Percentiles rank a stretch among this genome's conserved stretches.
Evolutionary conservation across 1,139 yeast species (phyloP).

Genomic region (Scheffersomyces segobiensis): DNA sequence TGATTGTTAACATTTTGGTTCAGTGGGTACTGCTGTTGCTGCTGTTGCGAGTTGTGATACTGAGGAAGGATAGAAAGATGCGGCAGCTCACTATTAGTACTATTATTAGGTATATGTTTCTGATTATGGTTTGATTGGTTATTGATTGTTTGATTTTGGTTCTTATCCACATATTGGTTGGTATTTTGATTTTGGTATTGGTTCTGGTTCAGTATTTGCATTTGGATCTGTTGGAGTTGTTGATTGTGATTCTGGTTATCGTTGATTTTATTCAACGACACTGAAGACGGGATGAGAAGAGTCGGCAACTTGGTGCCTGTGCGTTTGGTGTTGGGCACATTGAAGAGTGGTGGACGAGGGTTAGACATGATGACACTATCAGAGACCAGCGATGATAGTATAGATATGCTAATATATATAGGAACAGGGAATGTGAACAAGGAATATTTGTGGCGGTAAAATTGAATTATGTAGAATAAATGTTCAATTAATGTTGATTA

Average conservation of each 20-base stretch:
- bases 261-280: conserved; percentile 10
- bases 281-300: conserved; percentile 27
- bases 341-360: conserved; percentile 26
- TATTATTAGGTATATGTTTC: too few species aligned
- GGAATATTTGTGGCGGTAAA: too few species aligned
- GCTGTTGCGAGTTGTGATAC: background rate
- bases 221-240: conserved; percentile 2
- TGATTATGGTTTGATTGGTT: too few species aligned
- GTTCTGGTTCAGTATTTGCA: background rate
- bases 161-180: background rate
- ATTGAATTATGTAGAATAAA: too few species aligned
- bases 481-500: too few species aligned
- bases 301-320: conserved; percentile 20
- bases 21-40: background rate
- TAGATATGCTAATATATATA: conserved; percentile 8
- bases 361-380: conserved; percentile 18
- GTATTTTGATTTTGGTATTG: background rate
- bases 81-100: too few species aligned
- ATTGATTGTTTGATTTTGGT: background rate
- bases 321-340: conserved; percentile 27
- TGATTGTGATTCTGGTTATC: conserved; percentile 3
- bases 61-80: background rate
- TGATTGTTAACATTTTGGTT: background rate
- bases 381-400: conserved; percentile 3
- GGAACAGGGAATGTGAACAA: too few species aligned